A percentile compares a stretch with the other conserved stretches of the same genome.
Conservation (phyloP, 345 rosid species). For the Lenwebbia sp. region DNA sequence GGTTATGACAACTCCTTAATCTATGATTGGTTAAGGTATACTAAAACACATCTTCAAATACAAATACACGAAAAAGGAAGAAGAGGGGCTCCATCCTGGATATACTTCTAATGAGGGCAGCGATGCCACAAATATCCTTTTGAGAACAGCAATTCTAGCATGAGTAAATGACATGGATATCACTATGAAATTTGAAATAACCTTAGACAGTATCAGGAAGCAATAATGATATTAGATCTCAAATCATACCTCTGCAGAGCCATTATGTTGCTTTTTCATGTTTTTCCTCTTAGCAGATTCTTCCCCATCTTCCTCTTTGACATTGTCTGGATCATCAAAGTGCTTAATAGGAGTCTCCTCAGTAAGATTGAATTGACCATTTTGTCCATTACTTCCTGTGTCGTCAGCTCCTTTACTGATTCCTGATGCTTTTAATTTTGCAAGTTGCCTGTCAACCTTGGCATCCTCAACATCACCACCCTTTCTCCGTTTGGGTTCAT, state of each 20-base stretch:
- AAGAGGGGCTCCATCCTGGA: not conserved
- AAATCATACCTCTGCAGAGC: slow-evolving; percentile 48
- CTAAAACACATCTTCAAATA: not conserved
- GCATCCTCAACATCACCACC: slow-evolving; percentile 24
- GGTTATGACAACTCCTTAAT: not conserved
- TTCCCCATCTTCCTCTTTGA: slow-evolving; percentile 20
- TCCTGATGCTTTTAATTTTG: slow-evolving; percentile 2
- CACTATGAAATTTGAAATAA: not conserved
- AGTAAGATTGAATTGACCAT: not conserved
- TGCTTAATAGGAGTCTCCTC: slow-evolving; percentile 20
- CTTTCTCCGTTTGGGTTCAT: slow-evolving; percentile 47
- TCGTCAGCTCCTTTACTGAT: not conserved
- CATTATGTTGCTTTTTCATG: slow-evolving; percentile 27
- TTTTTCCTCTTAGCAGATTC: slow-evolving; percentile 26
- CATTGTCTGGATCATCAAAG: slow-evolving; percentile 18
- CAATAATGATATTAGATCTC: not conserved
- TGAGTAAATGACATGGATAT: not conserved
- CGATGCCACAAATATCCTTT: not conserved
- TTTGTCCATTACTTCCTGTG: not conserved
- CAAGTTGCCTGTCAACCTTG: not conserved
- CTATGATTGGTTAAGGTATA: not conserved
- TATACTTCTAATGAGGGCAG: not conserved
- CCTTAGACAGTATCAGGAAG: not conserved
- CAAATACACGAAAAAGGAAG: not conserved
- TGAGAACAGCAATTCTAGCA: not conserved